Evolutionary conservation across 768 basidiomycete species (phyloP).

Genomic region (Erythrobasidium yunnanense): DNA sequence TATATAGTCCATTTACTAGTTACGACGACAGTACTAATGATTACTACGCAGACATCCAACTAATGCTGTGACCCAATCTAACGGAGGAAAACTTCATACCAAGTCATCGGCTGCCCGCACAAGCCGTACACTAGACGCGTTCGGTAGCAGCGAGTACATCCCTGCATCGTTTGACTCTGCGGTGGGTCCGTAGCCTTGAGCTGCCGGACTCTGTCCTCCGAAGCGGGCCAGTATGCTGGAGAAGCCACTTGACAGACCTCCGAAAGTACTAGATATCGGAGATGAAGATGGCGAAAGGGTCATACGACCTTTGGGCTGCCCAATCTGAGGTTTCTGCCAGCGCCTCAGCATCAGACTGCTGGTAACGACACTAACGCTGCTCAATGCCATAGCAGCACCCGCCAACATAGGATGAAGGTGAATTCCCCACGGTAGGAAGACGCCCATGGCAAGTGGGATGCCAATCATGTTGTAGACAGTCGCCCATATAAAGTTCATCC

Average conservation of each 20-base stretch:
- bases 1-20: too few species aligned
- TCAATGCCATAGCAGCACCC: constrained; percentile 97
- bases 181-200: constrained; percentile 7
- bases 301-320: neutral
- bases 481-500: constrained; percentile 89
- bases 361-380: constrained; percentile 85
- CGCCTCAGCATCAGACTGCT: constrained; percentile 74
- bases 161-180: neutral
- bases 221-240: neutral
- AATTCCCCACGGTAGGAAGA: constrained; percentile 80
- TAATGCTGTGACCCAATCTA: too few species aligned
- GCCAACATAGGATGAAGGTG: constrained; percentile 98
- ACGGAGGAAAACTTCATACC: too few species aligned
- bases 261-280: neutral
- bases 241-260: neutral
- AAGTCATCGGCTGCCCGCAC: too few species aligned
- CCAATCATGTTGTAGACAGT: constrained; percentile 49
- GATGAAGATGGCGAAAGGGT: neutral
- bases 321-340: constrained; percentile 57
- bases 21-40: too few species aligned
- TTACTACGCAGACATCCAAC: too few species aligned
- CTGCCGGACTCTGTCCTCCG: neutral
- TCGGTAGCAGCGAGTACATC: neutral
- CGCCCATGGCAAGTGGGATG: constrained; percentile 94
- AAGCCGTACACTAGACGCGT: neutral